Evolutionary conservation across 805 yeast species (phyloP), one percentile per base, ranked within the genome.

Genomic region (Saturnispora besseyi): DNA sequence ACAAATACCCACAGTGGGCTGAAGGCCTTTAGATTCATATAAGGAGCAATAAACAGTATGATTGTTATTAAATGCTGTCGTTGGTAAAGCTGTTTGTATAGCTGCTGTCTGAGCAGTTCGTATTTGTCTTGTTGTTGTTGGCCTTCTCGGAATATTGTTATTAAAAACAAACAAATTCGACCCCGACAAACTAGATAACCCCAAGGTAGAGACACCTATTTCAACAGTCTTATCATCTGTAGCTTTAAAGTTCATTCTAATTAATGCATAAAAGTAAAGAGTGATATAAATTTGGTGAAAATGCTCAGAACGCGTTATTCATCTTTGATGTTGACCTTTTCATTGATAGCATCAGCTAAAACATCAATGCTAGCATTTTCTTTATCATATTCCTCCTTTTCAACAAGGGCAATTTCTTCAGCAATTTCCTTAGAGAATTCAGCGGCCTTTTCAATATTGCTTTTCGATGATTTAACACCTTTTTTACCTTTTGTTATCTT

Each of bases 1-100:
- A 43, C 75, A 71, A 4, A 73, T 46, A 2, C 78, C 78, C 8
- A 75, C 65, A 2, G 38, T 48, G 1, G 65, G 61, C 0, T 59
- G 47, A 4, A 61, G 21, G 1, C 56, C 54, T 26, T 52, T 50
- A 2, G 67, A 57, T 40, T 61, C 65, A 29, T 31, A 41, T 1
- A 63, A 28, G 1, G 63, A 28, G 32, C 49, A 51, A 38, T 48
- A 51, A 26, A 26, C 29, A 2, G 48, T 38, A 5, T 31, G 46
- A 31, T 45, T 26, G 2, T 37, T 45, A 8, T 26, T 26, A 26
- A 26, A 8, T 26, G 29, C 29, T 0, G 50, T 49, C 4, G 46
- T 47, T 4, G 43, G 11, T 10, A 45, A 29, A 21, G 44, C 46
- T 12, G 15, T 45, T 10, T 41, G 46, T 5, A 36, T 12, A 4